Evolutionary conservation across 225 moss, liverwort and hornwort species (phyloP).

Genomic region (Asterella californica): DNA sequence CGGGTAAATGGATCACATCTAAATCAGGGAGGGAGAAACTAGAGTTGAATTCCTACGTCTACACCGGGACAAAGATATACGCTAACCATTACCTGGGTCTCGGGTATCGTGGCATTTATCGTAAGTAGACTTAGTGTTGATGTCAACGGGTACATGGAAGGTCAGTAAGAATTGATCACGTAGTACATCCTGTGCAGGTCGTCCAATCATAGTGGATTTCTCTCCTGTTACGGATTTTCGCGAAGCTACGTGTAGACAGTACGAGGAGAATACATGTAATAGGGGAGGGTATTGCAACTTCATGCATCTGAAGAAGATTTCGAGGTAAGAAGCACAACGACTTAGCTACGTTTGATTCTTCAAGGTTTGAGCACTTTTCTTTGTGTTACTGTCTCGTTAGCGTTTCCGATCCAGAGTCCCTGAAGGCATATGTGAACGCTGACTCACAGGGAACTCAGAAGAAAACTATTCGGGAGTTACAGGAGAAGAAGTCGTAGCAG

Average conservation of each 20-base stretch:
- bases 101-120: no score
- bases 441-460: slow-evolving; percentile 63
- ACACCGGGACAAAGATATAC: no score
- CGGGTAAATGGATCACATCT: no score
- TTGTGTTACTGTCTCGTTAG: background rate
- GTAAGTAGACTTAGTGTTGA: background rate
- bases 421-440: background rate
- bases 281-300: slow-evolving; percentile 99
- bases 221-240: slow-evolving; percentile 98
- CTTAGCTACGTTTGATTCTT: background rate
- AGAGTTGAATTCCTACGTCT: no score
- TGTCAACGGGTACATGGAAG: background rate
- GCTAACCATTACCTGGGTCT: no score
- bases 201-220: slow-evolving; percentile 94
- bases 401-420: background rate
- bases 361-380: background rate
- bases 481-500: slow-evolving; percentile 93
- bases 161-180: background rate
- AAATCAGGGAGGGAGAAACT: no score
- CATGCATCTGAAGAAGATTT: slow-evolving; percentile 99
- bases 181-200: slow-evolving; percentile 36
- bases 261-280: slow-evolving; percentile 98
- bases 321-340: slow-evolving; percentile 38
- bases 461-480: slow-evolving; percentile 94
- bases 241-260: slow-evolving; percentile 98